Base-by-base conservation (phyloP, 257 asterid species). In the Petrea volubilis region DNA sequence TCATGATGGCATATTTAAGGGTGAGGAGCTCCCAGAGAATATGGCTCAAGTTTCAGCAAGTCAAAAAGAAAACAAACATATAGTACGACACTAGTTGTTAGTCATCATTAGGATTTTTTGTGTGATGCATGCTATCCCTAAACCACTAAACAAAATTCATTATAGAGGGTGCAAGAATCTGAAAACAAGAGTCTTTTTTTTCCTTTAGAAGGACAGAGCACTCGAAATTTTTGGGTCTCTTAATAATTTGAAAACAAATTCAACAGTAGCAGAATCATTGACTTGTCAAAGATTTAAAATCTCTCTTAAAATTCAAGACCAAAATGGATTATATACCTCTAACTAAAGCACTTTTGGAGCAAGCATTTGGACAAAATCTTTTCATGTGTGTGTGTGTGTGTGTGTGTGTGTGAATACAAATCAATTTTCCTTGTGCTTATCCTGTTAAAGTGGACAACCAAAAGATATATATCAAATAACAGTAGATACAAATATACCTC, bases 401-500 rank as follows among this genome's bases (percentile, higher is more conserved):
- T 34, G 40, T 6, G 0, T 34, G 40, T 34, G 5, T 34, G 40
- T 34, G n/a, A n/a, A n/a, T n/a, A n/a, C n/a, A n/a, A n/a, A n/a
- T n/a, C n/a, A n/a, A n/a, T n/a, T n/a, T n/a, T n/a, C n/a, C n/a
- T n/a, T n/a, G n/a, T n/a, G n/a, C n/a, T n/a, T n/a, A n/a, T n/a
- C n/a, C n/a, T n/a, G n/a, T n/a, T n/a, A n/a, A n/a, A n/a, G n/a
- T n/a, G n/a, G n/a, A n/a, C n/a, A 38, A 38, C 43, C 43, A 38
- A 38, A 38, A 38, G 43, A 38, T 38, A 7, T 38, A 36, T 17
- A 33, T 21, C 0, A 21, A 24, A 47, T 5, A 34, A 50, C 20
- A 40, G 27, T 31, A 62, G 70, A 21, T 29, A 34, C 27, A 29
- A 62, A 53, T 7, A 5, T 78, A 84, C 89, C 89, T 76, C 75